Evolutionary conservation across 2,329 filamentous ascomycete genomes (phyloP), one percentile per base, ranked within the genome.

Genomic region (Teratosphaeria zuluensis): DNA sequence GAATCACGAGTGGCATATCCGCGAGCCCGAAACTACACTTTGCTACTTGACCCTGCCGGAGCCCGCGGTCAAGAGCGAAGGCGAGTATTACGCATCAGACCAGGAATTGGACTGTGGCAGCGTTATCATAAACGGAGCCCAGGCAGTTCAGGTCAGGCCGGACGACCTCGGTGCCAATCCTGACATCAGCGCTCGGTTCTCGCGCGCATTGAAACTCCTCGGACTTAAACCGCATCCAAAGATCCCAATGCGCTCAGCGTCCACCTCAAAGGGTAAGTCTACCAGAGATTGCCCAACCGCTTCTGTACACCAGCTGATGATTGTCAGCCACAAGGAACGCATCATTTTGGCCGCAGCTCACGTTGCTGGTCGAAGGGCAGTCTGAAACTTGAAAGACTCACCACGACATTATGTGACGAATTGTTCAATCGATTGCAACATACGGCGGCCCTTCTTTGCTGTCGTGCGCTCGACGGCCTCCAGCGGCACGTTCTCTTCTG

Each of bases 41-140:
- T 65, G 65, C 54, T 63, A 61, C 32, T 42, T 66, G 19, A 62
- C 59, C 4, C 46, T n/a, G n/a, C n/a, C n/a, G n/a, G n/a, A n/a
- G n/a, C n/a, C n/a, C n/a, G n/a, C n/a, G n/a, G n/a, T n/a, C n/a
- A n/a, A n/a, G n/a, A n/a, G n/a, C n/a, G n/a, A n/a, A n/a, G n/a
- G n/a, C n/a, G n/a, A n/a, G n/a, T n/a, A n/a, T n/a, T n/a, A n/a
- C n/a, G n/a, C n/a, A n/a, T n/a, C n/a, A n/a, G n/a, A n/a, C n/a
- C n/a, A n/a, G n/a, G n/a, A n/a, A n/a, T n/a, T n/a, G n/a, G n/a
- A n/a, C n/a, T n/a, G n/a, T n/a, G n/a, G n/a, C n/a, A n/a, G n/a
- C n/a, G n/a, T n/a, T n/a, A n/a, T n/a, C n/a, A n/a, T n/a, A n/a
- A n/a, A n/a, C n/a, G n/a, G n/a, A n/a, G n/a, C n/a, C n/a, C n/a